A percentile compares a stretch with the other conserved stretches of the same genome.
Conservation (phyloP, 345 rosid genomes). For the Syzygium grande region DNA sequence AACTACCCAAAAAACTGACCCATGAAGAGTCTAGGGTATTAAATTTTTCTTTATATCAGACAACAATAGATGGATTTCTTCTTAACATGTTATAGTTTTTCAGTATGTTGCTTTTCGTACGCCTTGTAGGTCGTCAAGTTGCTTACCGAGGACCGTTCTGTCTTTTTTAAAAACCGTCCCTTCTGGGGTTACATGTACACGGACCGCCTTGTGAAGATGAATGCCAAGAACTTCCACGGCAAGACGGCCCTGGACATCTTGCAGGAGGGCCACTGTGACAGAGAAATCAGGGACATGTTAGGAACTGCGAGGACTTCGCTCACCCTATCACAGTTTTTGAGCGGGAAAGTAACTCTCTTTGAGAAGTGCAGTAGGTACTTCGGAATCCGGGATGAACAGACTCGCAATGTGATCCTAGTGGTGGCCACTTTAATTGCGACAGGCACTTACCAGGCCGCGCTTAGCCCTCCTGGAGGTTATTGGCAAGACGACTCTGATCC, state of each 20-base stretch:
- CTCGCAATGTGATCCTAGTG: not conserved
- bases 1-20: not conserved
- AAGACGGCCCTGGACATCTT: not conserved
- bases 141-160: not conserved
- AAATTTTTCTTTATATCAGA: not conserved
- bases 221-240: not conserved
- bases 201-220: not conserved
- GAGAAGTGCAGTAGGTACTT: not conserved
- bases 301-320: not conserved
- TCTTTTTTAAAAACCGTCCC: not conserved
- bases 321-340: not conserved
- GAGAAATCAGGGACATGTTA: not conserved
- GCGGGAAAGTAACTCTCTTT: not conserved
- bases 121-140: not conserved
- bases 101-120: not conserved
- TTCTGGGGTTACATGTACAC: not conserved
- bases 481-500: not conserved
- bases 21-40: not conserved
- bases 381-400: not conserved
- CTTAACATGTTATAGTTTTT: not conserved
- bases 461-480: constrained; percentile 2
- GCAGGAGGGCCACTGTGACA: not conserved
- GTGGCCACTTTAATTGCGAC: constrained; percentile 4
- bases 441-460: not conserved
- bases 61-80: not conserved